phyloP scores from a whole-genome alignment of 2,329 filamentous ascomycete species.

The Phialocephala subalpina region DNA sequence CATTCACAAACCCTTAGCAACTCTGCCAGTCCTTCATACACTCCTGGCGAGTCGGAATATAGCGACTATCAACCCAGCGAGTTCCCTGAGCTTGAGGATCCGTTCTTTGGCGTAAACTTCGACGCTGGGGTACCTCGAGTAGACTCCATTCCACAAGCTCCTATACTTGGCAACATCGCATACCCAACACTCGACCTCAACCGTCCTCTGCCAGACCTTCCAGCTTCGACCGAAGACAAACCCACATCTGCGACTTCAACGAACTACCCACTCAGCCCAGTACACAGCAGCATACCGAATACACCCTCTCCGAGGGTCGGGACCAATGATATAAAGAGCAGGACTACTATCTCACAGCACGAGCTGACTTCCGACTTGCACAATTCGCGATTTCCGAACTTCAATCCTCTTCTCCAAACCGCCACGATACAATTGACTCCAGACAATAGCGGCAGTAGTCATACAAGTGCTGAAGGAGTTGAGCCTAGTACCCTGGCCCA shows the following conservation, averaged over 20 bases:
- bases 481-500: conserved; percentile 37
- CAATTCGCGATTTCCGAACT: conserved; percentile 29
- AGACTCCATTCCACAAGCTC: conserved; percentile 33
- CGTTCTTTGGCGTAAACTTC: conserved; percentile 46
- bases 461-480: conserved; percentile 42
- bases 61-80: conserved; percentile 42
- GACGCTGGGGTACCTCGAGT: conserved; percentile 38
- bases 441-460: conserved; percentile 44
- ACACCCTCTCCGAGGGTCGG: conserved; percentile 37
- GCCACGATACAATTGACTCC: conserved; percentile 41
- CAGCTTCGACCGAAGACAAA: conserved; percentile 27
- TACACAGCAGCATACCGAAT: conserved; percentile 38
- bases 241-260: conserved; percentile 28
- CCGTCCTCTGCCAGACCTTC: conserved; percentile 28
- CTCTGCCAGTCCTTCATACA: conserved; percentile 42
- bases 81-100: conserved; percentile 41
- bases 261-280: conserved; percentile 41
- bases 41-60: conserved; percentile 41
- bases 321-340: conserved; percentile 32
- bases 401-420: conserved; percentile 26
- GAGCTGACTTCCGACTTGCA: conserved; percentile 35
- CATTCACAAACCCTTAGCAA: conserved; percentile 40
- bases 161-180: conserved; percentile 24
- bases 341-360: conserved; percentile 34
- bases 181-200: conserved; percentile 31